Base-by-base conservation (phyloP, 2,329 filamentous ascomycete species). In the Cladobotryum mycophilum region DNA sequence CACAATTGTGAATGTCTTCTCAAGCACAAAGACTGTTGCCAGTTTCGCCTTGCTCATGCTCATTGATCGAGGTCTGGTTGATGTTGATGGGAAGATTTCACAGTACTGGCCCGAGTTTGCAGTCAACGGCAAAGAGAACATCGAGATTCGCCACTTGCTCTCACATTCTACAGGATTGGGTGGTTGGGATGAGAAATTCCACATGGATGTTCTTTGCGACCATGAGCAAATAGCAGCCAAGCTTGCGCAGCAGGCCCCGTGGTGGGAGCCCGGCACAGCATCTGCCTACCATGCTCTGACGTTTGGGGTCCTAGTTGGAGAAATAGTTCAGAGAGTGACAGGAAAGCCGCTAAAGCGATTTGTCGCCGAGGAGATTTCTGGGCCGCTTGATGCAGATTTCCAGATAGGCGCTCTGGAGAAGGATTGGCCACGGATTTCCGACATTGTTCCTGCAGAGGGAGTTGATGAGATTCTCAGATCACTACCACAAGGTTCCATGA, bases 91-190 rank as follows among this genome's bases (percentile, higher is more conserved):
- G 12, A 65, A 65, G 2, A 69, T 76, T 1, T 54, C 67, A 2
- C 61, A 65, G 37, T 70, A 75, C 60, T 76, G 73, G 73, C 73
- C 73, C 1, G 73, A 75, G 41, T 75, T 75, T 49, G 69, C 60
- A 0, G 62, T 54, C 12, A 69, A 70, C 17, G 71, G 70, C 36
- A 74, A 75, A 44, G 59, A 69, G 37, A 55, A 67, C 13, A 57
- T 74, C 41, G 54, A 65, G 11, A 66, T 75, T 5, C 61, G 64
- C 1, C 71, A 75, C 52, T 13, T 73, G 2, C 59, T 75, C 12
- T 65, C 64, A 1, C 73, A 76, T 55, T 69, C 63, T 0, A 63
- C 71, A 0, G 66, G 69, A 6, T 48, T 71, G 2, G 53, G 66
- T 2, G 64, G 58, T 3, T 67, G 67, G 57, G 58, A 73, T 11